Conservation (phyloP, 257 asterid species). For the Hygrophila difformis region DNA sequence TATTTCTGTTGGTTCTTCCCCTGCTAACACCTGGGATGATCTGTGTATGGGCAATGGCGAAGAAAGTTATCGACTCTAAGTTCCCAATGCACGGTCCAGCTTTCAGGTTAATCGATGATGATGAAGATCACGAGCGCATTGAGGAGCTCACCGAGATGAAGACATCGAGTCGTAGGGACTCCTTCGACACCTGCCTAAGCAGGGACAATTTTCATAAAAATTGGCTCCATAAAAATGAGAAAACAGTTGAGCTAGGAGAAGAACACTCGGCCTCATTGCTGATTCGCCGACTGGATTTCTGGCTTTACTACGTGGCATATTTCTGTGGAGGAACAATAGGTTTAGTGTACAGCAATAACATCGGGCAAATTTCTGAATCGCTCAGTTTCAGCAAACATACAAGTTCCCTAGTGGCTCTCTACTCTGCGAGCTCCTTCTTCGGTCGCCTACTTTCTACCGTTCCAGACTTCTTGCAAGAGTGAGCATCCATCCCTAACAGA, state of each 20-base stretch:
- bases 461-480: constrained; percentile 42
- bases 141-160: constrained; percentile 21
- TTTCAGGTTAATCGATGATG: constrained; percentile 12
- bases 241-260: constrained; percentile 38
- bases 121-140: constrained; percentile 18
- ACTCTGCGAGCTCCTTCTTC: constrained; percentile 59
- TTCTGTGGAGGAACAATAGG: constrained; percentile 60
- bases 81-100: constrained; percentile 10
- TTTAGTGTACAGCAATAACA: constrained; percentile 52
- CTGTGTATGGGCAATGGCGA: constrained; percentile 16
- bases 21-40: constrained; percentile 18
- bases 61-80: background rate
- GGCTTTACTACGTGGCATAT: constrained; percentile 57
- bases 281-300: constrained; percentile 36
- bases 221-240: constrained; percentile 14
- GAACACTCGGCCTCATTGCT: constrained; percentile 43
- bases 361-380: constrained; percentile 61
- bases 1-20: constrained; percentile 39
- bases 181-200: constrained; percentile 9
- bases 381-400: constrained; percentile 37
- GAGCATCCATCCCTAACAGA: constrained; percentile 17
- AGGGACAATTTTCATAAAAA: constrained; percentile 11
- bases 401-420: constrained; percentile 42
- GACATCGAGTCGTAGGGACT: constrained; percentile 3
- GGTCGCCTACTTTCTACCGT: constrained; percentile 58